Evolutionary conservation across 768 basidiomycete genomes (phyloP), one percentile per base, ranked within the genome.

Genomic region (Lyophyllum decastes): DNA sequence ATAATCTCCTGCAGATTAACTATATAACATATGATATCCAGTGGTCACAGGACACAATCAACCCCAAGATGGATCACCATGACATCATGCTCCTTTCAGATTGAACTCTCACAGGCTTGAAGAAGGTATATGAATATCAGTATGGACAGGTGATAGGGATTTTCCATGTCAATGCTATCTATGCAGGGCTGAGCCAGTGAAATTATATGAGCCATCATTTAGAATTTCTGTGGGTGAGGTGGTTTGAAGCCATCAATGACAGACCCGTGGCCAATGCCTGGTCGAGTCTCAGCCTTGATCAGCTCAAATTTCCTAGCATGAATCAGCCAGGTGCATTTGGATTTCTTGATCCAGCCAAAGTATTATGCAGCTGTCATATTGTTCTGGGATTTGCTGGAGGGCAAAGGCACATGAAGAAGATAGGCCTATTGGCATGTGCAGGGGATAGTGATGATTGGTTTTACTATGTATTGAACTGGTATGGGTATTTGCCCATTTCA

Each of bases 11-110:
- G 1, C 67, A 70, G 0, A 43, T 80, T 44, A 77, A 77, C 59
- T 79, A 75, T 55, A 77, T 75, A 0, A 76, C 74, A 0, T 81
- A 79, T 58, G 74, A 81, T 61, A 55, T 79, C 19, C 69, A 72
- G 2, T 69, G 74, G 0, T 64, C 66, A 9, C 77, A 79, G 54
- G 81, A 84, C 58, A 62, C 66, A 0, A 59, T 83, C 49, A 80
- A 81, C 48, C 72, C 76, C 0, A 41, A 58, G 0, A 73, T 66
- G 0, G 45, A 33, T 11, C 73, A 77, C 12, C 44, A 66, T 1
- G 66, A 82, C 33, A 54, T 83, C 22, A 77, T 77, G 68, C 52
- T 74, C 2, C 53, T 63, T 3, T 63, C 70, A n/a, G n/a, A n/a
- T n/a, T n/a, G n/a, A 4, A 21, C 52, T 47, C n/a, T n/a, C n/a